phyloP scores from a whole-genome alignment of 1,284 basidiomycete genomes.

The Cryptococcus sp. region DNA sequence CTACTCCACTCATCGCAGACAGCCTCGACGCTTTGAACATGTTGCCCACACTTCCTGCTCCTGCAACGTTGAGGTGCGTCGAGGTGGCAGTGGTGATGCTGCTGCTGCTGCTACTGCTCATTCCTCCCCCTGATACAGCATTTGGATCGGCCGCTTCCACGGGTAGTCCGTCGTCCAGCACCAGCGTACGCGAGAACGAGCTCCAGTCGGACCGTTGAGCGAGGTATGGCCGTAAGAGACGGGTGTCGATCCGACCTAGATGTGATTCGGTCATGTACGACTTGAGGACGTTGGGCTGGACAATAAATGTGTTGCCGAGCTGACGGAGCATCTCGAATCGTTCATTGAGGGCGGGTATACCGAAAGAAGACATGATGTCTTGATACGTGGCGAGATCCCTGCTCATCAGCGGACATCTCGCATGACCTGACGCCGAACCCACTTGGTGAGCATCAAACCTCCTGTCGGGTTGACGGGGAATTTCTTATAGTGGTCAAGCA shows the following conservation, averaged over 20 bases:
- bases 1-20: constrained; percentile 38
- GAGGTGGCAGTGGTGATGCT: constrained; percentile 10
- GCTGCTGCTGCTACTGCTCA: neutral
- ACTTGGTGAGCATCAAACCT: constrained; percentile 97
- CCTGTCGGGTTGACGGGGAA: constrained; percentile 96
- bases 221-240: constrained; percentile 83
- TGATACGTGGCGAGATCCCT: constrained; percentile 97
- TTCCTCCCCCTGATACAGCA: no score
- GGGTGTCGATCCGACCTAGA: constrained; percentile 82
- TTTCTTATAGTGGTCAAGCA: constrained; percentile 91
- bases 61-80: constrained; percentile 4
- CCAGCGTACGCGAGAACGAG: constrained; percentile 34
- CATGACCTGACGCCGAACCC: constrained; percentile 34
- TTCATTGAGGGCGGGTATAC: constrained; percentile 76
- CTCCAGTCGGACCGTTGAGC: constrained; percentile 77
- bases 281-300: constrained; percentile 84
- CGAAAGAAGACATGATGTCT: constrained; percentile 76
- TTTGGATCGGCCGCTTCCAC: constrained; percentile 2
- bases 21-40: constrained; percentile 22
- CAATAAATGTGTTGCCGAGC: constrained; percentile 93
- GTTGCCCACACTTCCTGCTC: neutral
- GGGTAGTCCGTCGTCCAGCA: constrained; percentile 33
- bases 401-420: constrained; percentile 5
- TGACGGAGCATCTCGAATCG: constrained; percentile 98
- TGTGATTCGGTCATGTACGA: constrained; percentile 89